Evolutionary conservation across 108 stramenopile species (phyloP), one percentile per base, ranked within the genome.

Genomic region (Phaeodactylum tricornutum): DNA sequence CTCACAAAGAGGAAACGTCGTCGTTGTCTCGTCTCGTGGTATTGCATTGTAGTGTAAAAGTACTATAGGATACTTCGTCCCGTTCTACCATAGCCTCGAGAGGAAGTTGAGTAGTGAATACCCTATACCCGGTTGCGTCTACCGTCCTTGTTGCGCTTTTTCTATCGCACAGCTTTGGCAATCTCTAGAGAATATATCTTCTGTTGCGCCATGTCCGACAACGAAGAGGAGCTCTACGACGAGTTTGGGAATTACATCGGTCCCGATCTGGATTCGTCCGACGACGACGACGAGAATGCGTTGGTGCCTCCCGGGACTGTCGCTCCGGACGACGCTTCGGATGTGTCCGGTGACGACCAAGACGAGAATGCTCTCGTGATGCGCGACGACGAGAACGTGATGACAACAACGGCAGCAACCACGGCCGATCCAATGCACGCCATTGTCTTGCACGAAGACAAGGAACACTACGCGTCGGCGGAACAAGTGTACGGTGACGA

Each of bases 171-270:
- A n/a, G n/a, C n/a, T 34, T 11, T 34, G 12, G 33, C 11, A 34
- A 12, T 34, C 12, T 34, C 12, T 34, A 34, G 33, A 11, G 33
- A 34, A 12, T 12, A 34, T 4, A 15, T 6, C 39, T 20, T 11
- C 5, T 20, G 39, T 9, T 6, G 16, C 39, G 21, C 5, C 39
- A 77, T 58, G 60, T 59, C 75, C 46, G 84, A 93, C 50, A 78
- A 77, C 29, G 70, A 82, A 31, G 66, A 77, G 48, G 91, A 93
- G 25, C 68, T 96, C 42, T 99, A 98, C 72, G 98, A 99, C 59
- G 98, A 99, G 77, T 99, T 99, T 57, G 98, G 98, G 34, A 99
- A 99, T 62, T 97, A 98, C 77, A 92, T 99, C 58, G 98, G 98
- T n/a, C 94, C 96, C 12, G 96, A 96, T 43, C 64, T 94, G 33